phyloP scores from a whole-genome alignment of 306 rosid species.

The Ochetophila trinervis region DNA sequence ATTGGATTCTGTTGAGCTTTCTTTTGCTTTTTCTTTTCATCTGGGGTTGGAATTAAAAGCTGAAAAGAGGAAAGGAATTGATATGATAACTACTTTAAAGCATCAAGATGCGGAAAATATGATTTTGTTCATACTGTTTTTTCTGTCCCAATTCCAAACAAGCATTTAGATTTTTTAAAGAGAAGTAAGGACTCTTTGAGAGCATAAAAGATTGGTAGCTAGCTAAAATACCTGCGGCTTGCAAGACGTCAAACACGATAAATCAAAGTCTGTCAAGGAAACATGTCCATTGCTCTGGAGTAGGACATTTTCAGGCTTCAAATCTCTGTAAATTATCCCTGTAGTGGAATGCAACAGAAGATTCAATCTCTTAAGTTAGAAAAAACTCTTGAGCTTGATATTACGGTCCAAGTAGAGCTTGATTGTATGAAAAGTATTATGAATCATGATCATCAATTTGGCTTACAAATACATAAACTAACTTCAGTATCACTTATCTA shows the following conservation, averaged over 20 bases:
- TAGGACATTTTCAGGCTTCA: slow-evolving; percentile 95
- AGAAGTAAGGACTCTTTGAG: no score
- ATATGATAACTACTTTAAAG: neutral
- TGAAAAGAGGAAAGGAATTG: slow-evolving; percentile 25
- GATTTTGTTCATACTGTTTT: neutral
- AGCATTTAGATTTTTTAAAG: no score
- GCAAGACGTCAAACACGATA: slow-evolving; percentile 88
- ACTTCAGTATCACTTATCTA: neutral
- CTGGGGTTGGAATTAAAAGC: slow-evolving; percentile 63
- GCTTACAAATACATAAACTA: no score
- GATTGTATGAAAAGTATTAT: no score
- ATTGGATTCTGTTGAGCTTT: slow-evolving; percentile 59
- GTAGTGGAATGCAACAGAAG: slow-evolving; percentile 14
- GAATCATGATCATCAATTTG: no score
- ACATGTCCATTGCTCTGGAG: slow-evolving; percentile 78
- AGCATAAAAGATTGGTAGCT: neutral
- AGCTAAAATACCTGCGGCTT: slow-evolving; percentile 69
- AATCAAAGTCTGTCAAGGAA: slow-evolving; percentile 82
- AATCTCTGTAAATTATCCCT: slow-evolving; percentile 95
- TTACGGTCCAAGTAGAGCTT: no score
- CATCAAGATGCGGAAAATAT: neutral
- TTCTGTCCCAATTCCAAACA: no score
- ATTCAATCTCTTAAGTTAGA: no score
- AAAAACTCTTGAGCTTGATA: no score
- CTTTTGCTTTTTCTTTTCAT: slow-evolving; percentile 57